Evolutionary conservation across 1,284 basidiomycete species (phyloP).

Genomic region (Ceratobasidium sp.): DNA sequence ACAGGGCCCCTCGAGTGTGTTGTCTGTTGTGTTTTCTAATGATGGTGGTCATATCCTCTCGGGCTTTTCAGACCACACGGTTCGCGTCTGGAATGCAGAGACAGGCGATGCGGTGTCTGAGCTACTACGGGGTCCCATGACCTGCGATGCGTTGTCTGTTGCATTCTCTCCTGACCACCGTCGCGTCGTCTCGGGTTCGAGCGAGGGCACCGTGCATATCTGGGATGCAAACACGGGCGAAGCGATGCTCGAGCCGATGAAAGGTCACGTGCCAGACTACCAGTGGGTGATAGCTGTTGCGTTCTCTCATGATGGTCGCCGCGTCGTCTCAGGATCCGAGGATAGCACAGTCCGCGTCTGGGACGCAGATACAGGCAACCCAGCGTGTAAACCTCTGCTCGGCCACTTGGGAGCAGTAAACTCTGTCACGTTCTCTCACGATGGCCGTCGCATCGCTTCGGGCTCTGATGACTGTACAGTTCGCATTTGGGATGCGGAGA

Average conservation of each 20-base stretch:
- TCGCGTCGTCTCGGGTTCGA: slow-evolving; percentile 27
- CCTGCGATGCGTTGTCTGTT: background rate
- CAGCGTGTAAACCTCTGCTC: background rate
- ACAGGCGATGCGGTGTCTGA: background rate
- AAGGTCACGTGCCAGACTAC: background rate
- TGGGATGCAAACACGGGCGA: slow-evolving; percentile 18
- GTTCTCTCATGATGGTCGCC: slow-evolving; percentile 20
- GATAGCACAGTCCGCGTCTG: too few relatives aligned
- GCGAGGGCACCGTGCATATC: slow-evolving; percentile 14
- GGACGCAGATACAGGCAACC: slow-evolving; percentile 3
- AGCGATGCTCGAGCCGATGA: background rate
- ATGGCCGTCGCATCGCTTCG: slow-evolving; percentile 17
- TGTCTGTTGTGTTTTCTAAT: slow-evolving; percentile 32
- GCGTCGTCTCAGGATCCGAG: too few relatives aligned
- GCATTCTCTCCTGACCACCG: slow-evolving; percentile 32
- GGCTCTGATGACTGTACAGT: slow-evolving; percentile 34
- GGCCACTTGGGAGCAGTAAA: too few relatives aligned
- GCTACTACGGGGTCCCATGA: slow-evolving; percentile 20
- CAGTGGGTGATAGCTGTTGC: background rate
- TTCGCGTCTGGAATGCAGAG: slow-evolving; percentile 35
- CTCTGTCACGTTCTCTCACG: too few relatives aligned
- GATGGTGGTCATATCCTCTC: slow-evolving; percentile 33
- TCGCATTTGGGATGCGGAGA: slow-evolving; percentile 20
- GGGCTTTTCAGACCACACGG: slow-evolving; percentile 6
- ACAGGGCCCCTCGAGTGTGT: slow-evolving; percentile 13